Base-by-base conservation (phyloP, 768 basidiomycete genomes). In the Leucocoprinus sp. region DNA sequence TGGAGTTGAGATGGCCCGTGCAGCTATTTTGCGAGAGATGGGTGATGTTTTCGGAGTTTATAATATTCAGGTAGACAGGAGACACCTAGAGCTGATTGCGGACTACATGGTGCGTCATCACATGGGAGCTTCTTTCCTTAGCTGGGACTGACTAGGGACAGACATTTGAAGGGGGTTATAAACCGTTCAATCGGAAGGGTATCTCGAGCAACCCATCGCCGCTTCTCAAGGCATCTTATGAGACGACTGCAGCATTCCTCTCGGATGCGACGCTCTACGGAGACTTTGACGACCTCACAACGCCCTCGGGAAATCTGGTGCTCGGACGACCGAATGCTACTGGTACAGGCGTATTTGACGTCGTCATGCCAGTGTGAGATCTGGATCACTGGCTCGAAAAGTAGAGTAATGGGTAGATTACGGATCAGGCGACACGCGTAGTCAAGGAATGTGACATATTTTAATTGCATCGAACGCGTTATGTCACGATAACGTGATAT, bases 151-250 rank as follows among this genome's bases (percentile, higher is more conserved):
- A 48, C 21, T 42, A 26, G 12, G n/a, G 43, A 14, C 17, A 98
- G 95, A 98, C 96, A 0, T 97, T 92, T 61, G 93, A 97, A 45
- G 96, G 96, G 23, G 92, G 86, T 22, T 99, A 93, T 72, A 95
- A 90, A 65, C 92, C 96, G 2, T 99, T 98, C 70, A 99, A 97
- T 64, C 84, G 96, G 36, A 90, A 85, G 52, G 96, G 96, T 43
- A 86, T 99, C 48, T 84, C 89, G 18, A 79, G 84, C 36, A 92
- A 90, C 63, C 81, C 92, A 19, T 97, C 93, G n/a, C 92, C 95
- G 6, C 74, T 98, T 31, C 78, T 98, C 44, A 98, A 98, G 63
- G 96, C 96, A 1, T 96, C 93, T 7, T 99, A 89, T 65, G 96
- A 98, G 66, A 97, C 93, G 3, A 98, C 95, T 0, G 88, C 84